These are phyloP conservation scores for Fabrea salina DNA, from an alignment of 169 alveolate species.

Conservation along the genomic window DNA sequence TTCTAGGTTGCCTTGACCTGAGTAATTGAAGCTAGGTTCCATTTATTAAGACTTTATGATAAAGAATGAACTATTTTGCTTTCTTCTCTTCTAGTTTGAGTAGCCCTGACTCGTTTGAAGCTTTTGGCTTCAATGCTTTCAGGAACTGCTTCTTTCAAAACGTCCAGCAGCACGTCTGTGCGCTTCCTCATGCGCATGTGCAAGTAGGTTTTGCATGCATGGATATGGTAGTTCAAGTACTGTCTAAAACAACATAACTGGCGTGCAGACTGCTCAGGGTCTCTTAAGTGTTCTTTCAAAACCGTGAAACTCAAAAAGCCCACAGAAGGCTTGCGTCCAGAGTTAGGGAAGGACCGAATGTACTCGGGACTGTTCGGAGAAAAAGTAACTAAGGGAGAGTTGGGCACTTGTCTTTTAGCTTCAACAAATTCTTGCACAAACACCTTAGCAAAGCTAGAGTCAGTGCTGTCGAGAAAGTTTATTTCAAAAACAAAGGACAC, in stretches of 20 bases:
- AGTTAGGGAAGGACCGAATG: slow-evolving; percentile 32
- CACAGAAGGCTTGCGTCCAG: not conserved
- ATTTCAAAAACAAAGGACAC: slow-evolving; percentile 38
- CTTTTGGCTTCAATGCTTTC: slow-evolving; percentile 1
- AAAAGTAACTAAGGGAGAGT: slow-evolving; percentile 44
- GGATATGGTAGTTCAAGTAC: slow-evolving; percentile 47
- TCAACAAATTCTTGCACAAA: slow-evolving; percentile 47
- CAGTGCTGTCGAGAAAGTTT: slow-evolving; percentile 35
- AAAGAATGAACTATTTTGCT: not conserved
- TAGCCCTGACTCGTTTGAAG: slow-evolving; percentile 25
- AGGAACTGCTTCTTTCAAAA: slow-evolving; percentile 39
- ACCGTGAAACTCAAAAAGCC: slow-evolving; percentile 30
- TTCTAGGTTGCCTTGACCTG: too few species aligned
- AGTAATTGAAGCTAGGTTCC: too few species aligned
- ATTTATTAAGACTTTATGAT: too few species aligned
- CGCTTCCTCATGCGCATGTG: slow-evolving; percentile 57
- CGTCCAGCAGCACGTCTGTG: slow-evolving; percentile 34
- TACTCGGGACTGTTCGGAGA: not conserved
- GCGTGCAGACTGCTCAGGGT: slow-evolving; percentile 14
- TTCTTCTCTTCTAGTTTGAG: slow-evolving; percentile 12
- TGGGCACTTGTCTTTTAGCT: slow-evolving; percentile 42
- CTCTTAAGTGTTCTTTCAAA: slow-evolving; percentile 26
- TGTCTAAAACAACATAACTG: slow-evolving; percentile 39
- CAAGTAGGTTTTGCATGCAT: slow-evolving; percentile 42
- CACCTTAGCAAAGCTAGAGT: slow-evolving; percentile 40